phyloP scores from a whole-genome alignment of 2,329 filamentous ascomycete genomes.

The Aspergillus novoparasiticus region DNA sequence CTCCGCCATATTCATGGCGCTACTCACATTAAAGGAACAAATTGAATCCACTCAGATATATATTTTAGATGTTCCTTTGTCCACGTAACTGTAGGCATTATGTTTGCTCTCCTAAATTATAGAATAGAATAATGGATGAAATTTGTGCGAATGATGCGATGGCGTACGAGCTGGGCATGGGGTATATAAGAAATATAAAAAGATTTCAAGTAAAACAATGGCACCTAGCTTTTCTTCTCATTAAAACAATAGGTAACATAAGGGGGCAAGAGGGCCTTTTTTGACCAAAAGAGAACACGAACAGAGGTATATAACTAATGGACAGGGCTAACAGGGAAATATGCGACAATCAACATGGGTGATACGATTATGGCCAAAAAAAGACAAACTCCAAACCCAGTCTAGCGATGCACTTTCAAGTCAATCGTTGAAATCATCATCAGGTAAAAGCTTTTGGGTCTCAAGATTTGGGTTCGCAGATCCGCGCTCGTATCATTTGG shows the following conservation, averaged over 20 bases:
- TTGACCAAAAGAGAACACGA: not conserved
- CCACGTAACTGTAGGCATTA: not conserved
- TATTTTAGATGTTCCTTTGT: not conserved
- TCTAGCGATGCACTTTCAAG: not conserved
- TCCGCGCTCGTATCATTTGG: not conserved
- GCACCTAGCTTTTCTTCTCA: not conserved
- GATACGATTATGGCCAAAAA: not conserved
- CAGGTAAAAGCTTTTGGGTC: not conserved
- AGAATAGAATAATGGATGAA: not conserved
- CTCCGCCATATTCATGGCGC: not conserved
- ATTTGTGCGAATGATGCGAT: not conserved
- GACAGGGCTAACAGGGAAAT: not conserved
- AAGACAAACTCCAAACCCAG: not conserved
- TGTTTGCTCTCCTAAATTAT: no score
- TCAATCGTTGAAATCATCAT: not conserved
- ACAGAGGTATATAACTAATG: conserved; percentile 2
- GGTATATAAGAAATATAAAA: not conserved
- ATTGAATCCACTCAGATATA: not conserved
- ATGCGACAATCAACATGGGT: not conserved
- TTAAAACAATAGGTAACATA: not conserved
- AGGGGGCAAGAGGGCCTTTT: not conserved
- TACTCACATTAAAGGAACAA: not conserved
- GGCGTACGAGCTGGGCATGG: not conserved
- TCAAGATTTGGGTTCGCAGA: not conserved
- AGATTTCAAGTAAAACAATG: no score